Evolutionary conservation across 139 green algal species (phyloP), one percentile per base, ranked within the genome.

Genomic region (Microglena sp.): DNA sequence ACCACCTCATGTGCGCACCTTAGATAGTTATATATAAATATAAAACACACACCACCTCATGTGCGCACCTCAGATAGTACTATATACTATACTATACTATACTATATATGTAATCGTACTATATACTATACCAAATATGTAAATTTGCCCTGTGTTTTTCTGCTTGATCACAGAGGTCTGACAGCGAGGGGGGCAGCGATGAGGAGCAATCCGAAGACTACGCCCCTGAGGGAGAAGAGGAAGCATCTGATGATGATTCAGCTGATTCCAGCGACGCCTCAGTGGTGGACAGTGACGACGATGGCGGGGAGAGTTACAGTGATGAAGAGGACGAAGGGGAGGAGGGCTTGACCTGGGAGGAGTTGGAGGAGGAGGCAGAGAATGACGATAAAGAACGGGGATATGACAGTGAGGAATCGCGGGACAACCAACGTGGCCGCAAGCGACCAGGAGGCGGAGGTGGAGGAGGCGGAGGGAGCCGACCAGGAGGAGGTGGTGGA

Each of bases 321-420:
- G 60, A 22, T 50, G 43, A 63, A 18, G 82, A 84, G 24, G 77
- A 77, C 0, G 85, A 92, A 35, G 84, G 90, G 59, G 73, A 84
- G 36, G 86, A 88, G 64, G 90, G 86, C 55, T 66, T 87, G 66
- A 78, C 75, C 36, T 95, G 91, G 91, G 86, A 93, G 6, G 84
- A 95, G 69, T 67, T 96, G 64, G 89, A 96, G 76, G 70, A 87
- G 64, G 77, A 95, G 72, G 90, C 90, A 1, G 64, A 64, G 29
- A 75, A 59, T 74, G 40, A 50, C 40, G 40, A 50, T 18, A 50
- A 50, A 18, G 40, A n/a, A n/a, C n/a, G n/a, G n/a, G n/a, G n/a
- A n/a, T n/a, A n/a, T n/a, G n/a, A n/a, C n/a, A n/a, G n/a, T n/a
- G n/a, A n/a, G n/a, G n/a, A n/a, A n/a, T n/a, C n/a, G n/a, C n/a